phyloP scores from a whole-genome alignment of 805 yeast genomes.

The Saturnispora kantuleensis region DNA sequence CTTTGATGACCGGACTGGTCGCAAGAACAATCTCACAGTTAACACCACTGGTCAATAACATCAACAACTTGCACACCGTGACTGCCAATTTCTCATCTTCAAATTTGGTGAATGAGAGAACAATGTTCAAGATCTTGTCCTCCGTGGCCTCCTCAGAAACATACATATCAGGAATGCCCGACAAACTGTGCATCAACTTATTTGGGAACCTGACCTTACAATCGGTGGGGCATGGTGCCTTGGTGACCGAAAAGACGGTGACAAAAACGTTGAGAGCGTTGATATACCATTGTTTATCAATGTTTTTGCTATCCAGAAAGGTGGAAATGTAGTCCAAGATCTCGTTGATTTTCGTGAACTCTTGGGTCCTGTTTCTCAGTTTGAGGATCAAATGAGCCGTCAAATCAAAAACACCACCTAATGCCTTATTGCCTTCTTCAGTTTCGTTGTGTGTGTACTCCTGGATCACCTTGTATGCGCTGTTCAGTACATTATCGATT shows the following conservation, averaged over 20 bases:
- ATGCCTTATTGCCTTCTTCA: slow-evolving; percentile 17
- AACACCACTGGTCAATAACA: slow-evolving; percentile 33
- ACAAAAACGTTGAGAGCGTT: slow-evolving; percentile 47
- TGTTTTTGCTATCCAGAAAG: slow-evolving; percentile 22
- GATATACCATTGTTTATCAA: slow-evolving; percentile 48
- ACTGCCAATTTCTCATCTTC: slow-evolving; percentile 38
- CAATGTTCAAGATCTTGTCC: slow-evolving; percentile 31
- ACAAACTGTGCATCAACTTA: slow-evolving; percentile 5
- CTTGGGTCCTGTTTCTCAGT: slow-evolving; percentile 1
- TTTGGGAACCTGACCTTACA: slow-evolving; percentile 22
- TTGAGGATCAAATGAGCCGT: slow-evolving; percentile 2
- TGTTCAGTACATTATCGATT: slow-evolving; percentile 28
- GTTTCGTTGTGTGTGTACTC: slow-evolving; percentile 25
- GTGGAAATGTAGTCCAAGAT: not conserved
- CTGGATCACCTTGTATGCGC: slow-evolving; percentile 27
- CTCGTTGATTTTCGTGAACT: not conserved
- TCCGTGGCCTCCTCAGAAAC: slow-evolving; percentile 16
- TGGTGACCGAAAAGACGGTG: slow-evolving; percentile 40
- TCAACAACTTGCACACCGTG: slow-evolving; percentile 44
- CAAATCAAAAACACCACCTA: slow-evolving; percentile 16
- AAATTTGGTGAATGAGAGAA: slow-evolving; percentile 34
- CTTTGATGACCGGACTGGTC: slow-evolving; percentile 28
- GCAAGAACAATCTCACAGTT: not conserved
- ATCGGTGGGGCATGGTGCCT: slow-evolving; percentile 41
- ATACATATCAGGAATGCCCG: slow-evolving; percentile 15